phyloP scores from a whole-genome alignment of 495 filamentous ascomycete species.

The Jackrogersella minutella region DNA sequence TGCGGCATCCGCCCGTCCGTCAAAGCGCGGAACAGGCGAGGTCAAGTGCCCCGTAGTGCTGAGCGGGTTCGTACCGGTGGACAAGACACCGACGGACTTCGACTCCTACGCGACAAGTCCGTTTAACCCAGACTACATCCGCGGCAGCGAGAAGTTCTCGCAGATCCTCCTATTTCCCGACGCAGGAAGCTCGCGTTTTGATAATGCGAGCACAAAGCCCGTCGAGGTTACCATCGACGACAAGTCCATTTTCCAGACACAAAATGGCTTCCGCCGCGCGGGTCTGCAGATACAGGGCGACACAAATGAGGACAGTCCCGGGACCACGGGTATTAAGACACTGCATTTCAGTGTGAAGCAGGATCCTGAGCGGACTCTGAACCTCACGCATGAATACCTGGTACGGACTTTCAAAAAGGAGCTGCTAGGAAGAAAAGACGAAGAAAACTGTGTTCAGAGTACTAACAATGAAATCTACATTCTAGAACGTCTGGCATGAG shows the following conservation, averaged over 20 bases:
- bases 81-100: constrained; percentile 48
- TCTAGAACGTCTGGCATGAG: constrained; percentile 64
- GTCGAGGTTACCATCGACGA: constrained; percentile 61
- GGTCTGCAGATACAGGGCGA: constrained; percentile 60
- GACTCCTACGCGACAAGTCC: constrained; percentile 51
- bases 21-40: constrained; percentile 37
- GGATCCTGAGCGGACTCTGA: constrained; percentile 56
- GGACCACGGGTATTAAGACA: constrained; percentile 56
- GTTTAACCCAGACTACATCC: constrained; percentile 59
- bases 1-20: constrained; percentile 20
- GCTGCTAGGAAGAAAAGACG: background rate
- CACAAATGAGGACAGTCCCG: constrained; percentile 57
- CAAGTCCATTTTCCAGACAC: constrained; percentile 61
- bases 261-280: constrained; percentile 64
- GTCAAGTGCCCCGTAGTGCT: constrained; percentile 57
- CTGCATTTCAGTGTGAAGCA: constrained; percentile 63
- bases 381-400: constrained; percentile 64
- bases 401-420: constrained; percentile 24
- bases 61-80: constrained; percentile 52
- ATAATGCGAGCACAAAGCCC: constrained; percentile 48
- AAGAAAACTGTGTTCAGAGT: background rate
- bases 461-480: constrained; percentile 10
- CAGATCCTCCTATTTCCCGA: constrained; percentile 55
- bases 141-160: constrained; percentile 56
- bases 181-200: constrained; percentile 52